Evolutionary conservation across 805 yeast genomes (phyloP), one percentile per base, ranked within the genome.

Genomic region (Cephaloascus albidus): DNA sequence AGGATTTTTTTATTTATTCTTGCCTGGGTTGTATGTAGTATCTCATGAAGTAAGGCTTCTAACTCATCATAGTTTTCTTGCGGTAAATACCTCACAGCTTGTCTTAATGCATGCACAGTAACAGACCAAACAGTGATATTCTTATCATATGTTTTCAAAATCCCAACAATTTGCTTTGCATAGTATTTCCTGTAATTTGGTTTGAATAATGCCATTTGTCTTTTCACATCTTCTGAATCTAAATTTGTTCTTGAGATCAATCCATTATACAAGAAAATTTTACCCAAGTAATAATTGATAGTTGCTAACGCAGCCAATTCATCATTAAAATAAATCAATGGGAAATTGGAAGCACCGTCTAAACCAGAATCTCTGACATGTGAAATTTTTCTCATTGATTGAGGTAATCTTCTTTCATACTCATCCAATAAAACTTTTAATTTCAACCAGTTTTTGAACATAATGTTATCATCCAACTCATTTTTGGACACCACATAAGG

Each of bases 151-250:
- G 68, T 60, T 38, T 53, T 54, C 46, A 65, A 43, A 23, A 65
- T 62, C 2, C 70, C 71, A 30, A 64, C 51, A 5, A 63, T 50
- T 28, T 64, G 69, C 39, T 53, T 53, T 17, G 68, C 60, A 16
- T 60, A 36, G 15, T 51, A 48, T 26, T 53, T 53, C 6, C 47
- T 42, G 40, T 53, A 57, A 23, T 54, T 49, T 2, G 48, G 38
- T 1, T 65, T 57, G 42, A 52, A 57, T 28, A 49, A 49, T 3
- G 43, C 45, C 10, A 51, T 36, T 20, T 60, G 57, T 12, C 43
- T 47, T 36, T 47, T 45, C 2, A 52, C 53, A 19, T 36, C 37
- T 2, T 43, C 37, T 23, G 47, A 31, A 10, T 46, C 35, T 8
- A 38, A 35, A 38, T 53, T 43, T 4, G 53, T 43, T 38, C 47